Evolutionary conservation across 352 stramenopile species (phyloP), one percentile per base, ranked within the genome.

Genomic region (Globisporangium orthogonon): DNA sequence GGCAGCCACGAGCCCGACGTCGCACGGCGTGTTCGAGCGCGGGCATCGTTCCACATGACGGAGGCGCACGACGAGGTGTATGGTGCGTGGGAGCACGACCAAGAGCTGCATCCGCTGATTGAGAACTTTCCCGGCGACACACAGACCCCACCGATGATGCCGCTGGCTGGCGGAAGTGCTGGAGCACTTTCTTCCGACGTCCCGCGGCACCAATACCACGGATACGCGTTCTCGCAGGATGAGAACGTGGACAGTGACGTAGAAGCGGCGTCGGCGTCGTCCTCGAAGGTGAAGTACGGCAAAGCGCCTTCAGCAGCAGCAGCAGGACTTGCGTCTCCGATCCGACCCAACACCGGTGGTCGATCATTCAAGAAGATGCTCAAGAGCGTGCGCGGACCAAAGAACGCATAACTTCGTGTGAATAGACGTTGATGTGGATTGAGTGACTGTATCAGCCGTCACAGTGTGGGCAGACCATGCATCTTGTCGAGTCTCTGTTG

Each of bases 221-320:
- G 82, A 9, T 91, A 91, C 48, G 82, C 82, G 2, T 91, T 91
- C 60, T 89, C 82, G 6, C 77, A 91, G 57, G 76, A 89, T 29
- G 82, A 91, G 33, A 82, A 87, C 44, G 70, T 86, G 7, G 75
- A 89, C 51, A 89, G 76, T 47, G 76, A 86, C 30, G 68, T 87
- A 0, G 78, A 87, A 54, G 67, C 67, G 58, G 69, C 70, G n/a
- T 69, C 56, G 3, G 46, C 48, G 37, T 62, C 60, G 2, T 71
- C 65, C 31, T 43, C 56, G 14, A 55, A 45, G 37, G n/a, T 71
- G 54, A 48, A 74, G 46, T 29, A 66, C 60, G 40, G 39, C 50
- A 39, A 63, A 58, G 45, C 51, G 13, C 13, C 58, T 58, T 6
- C 18, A 49, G 14, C 58, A 60, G 28, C 57, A 61, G 11, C 18